Percentiles rank a stretch among this genome's conserved stretches.
These are phyloP conservation scores for Diplogelasinospora grovesii DNA, from an alignment of 495 filamentous ascomycete species.

Conservation along the genomic window DNA sequence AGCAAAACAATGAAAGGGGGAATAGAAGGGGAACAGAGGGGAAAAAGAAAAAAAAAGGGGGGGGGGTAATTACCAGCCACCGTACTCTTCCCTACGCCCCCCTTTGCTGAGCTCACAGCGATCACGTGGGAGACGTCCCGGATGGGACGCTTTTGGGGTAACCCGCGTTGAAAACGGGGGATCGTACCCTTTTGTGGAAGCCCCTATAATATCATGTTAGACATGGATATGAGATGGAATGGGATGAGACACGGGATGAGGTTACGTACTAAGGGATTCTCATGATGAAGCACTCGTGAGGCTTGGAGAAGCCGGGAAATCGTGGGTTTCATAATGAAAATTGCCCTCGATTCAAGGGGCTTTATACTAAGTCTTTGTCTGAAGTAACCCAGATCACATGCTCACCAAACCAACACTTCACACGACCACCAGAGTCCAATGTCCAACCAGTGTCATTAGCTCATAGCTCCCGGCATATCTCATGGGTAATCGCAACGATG, in stretches of 20 bases:
- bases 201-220: constrained; percentile 63
- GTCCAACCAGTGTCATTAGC: no score
- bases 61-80: constrained; percentile 56
- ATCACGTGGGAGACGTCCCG: constrained; percentile 78
- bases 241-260: neutral
- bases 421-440: no score
- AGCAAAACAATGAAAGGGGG: neutral
- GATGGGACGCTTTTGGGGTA: constrained; percentile 75
- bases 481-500: no score
- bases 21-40: neutral
- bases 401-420: no score
- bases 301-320: constrained; percentile 57
- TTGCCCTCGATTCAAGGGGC: neutral
- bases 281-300: constrained; percentile 61
- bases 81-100: constrained; percentile 93
- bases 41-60: neutral
- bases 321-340: constrained; percentile 39
- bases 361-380: no score
- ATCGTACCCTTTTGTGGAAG: constrained; percentile 74
- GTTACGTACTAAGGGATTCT: constrained; percentile 73
- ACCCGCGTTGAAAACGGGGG: constrained; percentile 74
- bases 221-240: constrained; percentile 8
- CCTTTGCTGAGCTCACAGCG: constrained; percentile 91
- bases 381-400: no score
- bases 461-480: no score